A percentile compares a stretch with the other conserved stretches of the same genome.
Evolutionary conservation across 208 protist genomes (phyloP).

Genomic region (Trypanosoma rangeli): DNA sequence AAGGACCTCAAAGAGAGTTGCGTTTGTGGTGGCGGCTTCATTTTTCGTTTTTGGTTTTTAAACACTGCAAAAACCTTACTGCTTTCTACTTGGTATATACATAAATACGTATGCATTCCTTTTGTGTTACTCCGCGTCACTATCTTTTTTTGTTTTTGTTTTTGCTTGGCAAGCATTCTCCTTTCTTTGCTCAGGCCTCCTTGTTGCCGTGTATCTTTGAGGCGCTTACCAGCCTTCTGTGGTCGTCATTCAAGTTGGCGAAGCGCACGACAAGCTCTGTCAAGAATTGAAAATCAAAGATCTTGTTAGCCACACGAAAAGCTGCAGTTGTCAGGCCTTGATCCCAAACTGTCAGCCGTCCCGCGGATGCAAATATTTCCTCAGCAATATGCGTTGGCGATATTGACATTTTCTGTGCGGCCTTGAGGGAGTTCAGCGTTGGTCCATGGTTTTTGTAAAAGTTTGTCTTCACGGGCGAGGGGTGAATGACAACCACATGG

Average conservation of each 20-base stretch:
- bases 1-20: too few relatives aligned
- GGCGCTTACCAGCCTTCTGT: slow-evolving; percentile 46
- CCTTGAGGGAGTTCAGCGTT: slow-evolving; percentile 66
- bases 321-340: slow-evolving; percentile 66
- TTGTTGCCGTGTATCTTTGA: slow-evolving; percentile 50
- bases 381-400: slow-evolving; percentile 79
- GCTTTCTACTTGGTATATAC: slow-evolving; percentile 4
- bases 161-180: slow-evolving; percentile 2
- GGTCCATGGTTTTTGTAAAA: slow-evolving; percentile 90
- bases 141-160: slow-evolving; percentile 5
- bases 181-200: neutral
- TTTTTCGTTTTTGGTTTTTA: too few relatives aligned
- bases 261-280: slow-evolving; percentile 81
- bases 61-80: neutral
- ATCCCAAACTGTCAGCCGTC: slow-evolving; percentile 85
- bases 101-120: neutral
- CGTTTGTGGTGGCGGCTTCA: too few relatives aligned
- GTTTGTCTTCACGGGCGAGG: slow-evolving; percentile 87
- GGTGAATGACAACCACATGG: slow-evolving; percentile 86
- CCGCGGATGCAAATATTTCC: slow-evolving; percentile 81
- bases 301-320: slow-evolving; percentile 80
- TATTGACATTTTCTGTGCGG: slow-evolving; percentile 67
- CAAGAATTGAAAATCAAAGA: slow-evolving; percentile 85
- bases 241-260: slow-evolving; percentile 70
- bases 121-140: neutral